Conservation (phyloP, 1,139 yeast genomes). For the Taiozyma sp. region DNA sequence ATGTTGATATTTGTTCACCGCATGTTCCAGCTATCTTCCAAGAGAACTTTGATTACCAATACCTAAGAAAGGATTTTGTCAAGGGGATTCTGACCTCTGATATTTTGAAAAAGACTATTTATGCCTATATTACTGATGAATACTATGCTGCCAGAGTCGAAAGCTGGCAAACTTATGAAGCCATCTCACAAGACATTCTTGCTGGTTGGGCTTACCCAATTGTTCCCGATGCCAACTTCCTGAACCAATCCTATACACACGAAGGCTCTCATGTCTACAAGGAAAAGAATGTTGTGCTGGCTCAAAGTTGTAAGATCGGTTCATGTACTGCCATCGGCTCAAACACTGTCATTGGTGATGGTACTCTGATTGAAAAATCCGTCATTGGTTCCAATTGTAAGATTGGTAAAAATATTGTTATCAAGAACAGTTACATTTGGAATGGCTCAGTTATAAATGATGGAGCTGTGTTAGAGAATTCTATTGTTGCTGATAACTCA, state of each 20-base stretch:
- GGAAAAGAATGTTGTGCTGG: slow-evolving; percentile 76
- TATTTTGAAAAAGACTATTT: slow-evolving; percentile 83
- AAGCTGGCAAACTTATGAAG: slow-evolving; percentile 89
- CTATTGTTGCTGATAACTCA: slow-evolving; percentile 68
- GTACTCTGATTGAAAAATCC: slow-evolving; percentile 51
- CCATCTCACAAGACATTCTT: slow-evolving; percentile 84
- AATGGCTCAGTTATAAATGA: slow-evolving; percentile 74
- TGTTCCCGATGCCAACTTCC: slow-evolving; percentile 79
- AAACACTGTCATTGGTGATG: slow-evolving; percentile 59
- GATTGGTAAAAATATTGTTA: slow-evolving; percentile 72
- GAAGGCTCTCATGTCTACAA: slow-evolving; percentile 85
- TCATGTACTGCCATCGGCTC: slow-evolving; percentile 77
- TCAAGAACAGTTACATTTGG: slow-evolving; percentile 82
- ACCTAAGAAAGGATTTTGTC: slow-evolving; percentile 80
- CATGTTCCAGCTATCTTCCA: slow-evolving; percentile 94
- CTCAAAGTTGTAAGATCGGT: slow-evolving; percentile 85
- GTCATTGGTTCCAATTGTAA: slow-evolving; percentile 82
- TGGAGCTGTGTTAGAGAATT: slow-evolving; percentile 47
- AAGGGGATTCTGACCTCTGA: slow-evolving; percentile 90
- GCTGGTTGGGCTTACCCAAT: slow-evolving; percentile 93
- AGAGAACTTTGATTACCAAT: slow-evolving; percentile 93
- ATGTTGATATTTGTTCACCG: slow-evolving; percentile 91
- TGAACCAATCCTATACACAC: slow-evolving; percentile 70
- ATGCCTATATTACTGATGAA: slow-evolving; percentile 72
- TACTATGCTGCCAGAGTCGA: slow-evolving; percentile 91